Conservation (phyloP, 768 basidiomycete genomes). For the Flagelloscypha sp. region DNA sequence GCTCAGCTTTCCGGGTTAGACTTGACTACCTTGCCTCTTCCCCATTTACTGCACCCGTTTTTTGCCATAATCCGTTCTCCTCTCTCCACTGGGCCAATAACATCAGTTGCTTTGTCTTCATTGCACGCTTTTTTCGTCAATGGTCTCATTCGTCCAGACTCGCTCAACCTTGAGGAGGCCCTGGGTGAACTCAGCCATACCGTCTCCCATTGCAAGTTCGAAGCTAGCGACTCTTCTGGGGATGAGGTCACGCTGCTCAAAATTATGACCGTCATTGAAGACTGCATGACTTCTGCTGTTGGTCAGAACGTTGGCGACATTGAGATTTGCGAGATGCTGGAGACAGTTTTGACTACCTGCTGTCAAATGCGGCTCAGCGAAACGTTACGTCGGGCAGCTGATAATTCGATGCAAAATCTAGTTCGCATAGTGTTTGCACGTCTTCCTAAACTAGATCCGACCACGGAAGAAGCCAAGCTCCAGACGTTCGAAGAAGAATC, state of each 20-base stretch:
- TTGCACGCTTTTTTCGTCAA: constrained; percentile 84
- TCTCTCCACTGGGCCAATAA: constrained; percentile 93
- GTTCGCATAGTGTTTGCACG: constrained; percentile 76
- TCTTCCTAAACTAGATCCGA: constrained; percentile 59
- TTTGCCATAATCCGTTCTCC: constrained; percentile 90
- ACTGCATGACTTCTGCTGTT: constrained; percentile 59
- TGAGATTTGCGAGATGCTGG: constrained; percentile 96
- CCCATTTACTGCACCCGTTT: constrained; percentile 74
- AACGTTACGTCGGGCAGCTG: constrained; percentile 78
- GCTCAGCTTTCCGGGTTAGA: constrained; percentile 39
- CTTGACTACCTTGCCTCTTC: constrained; percentile 45
- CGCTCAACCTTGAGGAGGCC: constrained; percentile 51
- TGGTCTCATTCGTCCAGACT: constrained; percentile 54
- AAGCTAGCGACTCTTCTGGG: constrained; percentile 93
- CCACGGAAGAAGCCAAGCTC: constrained; percentile 60
- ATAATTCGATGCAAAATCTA: constrained; percentile 82
- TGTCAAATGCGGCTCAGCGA: constrained; percentile 96
- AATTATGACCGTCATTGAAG: constrained; percentile 84
- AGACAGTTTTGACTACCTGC: constrained; percentile 93
- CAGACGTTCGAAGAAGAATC: constrained; percentile 39
- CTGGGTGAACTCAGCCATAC: constrained; percentile 81
- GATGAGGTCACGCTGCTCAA: constrained; percentile 93
- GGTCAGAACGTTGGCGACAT: constrained; percentile 78
- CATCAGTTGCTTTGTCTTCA: constrained; percentile 84
- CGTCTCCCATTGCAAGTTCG: constrained; percentile 94